Evolutionary conservation across 139 green algal genomes (phyloP).

Genomic region (Spirogloea muscicola): DNA sequence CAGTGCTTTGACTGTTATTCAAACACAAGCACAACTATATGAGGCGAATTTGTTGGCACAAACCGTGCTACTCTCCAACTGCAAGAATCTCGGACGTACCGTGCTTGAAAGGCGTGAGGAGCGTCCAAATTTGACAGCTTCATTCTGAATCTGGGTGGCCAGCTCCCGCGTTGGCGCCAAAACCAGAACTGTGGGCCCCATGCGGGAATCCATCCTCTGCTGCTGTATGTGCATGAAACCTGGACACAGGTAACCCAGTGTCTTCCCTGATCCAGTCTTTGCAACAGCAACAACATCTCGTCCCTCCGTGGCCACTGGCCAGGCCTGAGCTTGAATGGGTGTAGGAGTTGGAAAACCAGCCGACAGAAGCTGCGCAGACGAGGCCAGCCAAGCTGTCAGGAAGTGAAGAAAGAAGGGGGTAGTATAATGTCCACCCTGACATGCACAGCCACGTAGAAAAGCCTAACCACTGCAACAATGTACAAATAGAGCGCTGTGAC

Average conservation of each 20-base stretch:
- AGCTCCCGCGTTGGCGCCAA: conserved; percentile 93
- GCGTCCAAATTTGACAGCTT: conserved; percentile 88
- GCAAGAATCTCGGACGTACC: no score
- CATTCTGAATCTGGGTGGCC: conserved; percentile 85
- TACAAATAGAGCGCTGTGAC: not conserved
- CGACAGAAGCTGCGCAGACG: conserved; percentile 9
- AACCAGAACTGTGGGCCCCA: conserved; percentile 50
- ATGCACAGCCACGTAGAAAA: not conserved
- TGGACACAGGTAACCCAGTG: conserved; percentile 75
- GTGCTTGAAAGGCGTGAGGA: conserved; percentile 61
- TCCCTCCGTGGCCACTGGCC: conserved; percentile 70
- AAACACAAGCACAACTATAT: no score
- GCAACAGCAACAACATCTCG: conserved; percentile 79
- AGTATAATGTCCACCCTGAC: no score
- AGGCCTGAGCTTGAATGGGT: conserved; percentile 79
- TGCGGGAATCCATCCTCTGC: conserved; percentile 59
- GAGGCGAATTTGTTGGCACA: no score
- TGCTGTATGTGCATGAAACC: conserved; percentile 71
- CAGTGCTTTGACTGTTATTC: no score
- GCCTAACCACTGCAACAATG: not conserved
- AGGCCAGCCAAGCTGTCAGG: no score
- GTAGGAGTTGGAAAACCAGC: conserved; percentile 70
- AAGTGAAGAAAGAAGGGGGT: no score
- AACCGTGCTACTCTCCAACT: no score
- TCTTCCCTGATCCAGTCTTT: conserved; percentile 86